Evolutionary conservation across 1,284 basidiomycete genomes (phyloP).

Genomic region (Cutaneotrichosporon mucoides): DNA sequence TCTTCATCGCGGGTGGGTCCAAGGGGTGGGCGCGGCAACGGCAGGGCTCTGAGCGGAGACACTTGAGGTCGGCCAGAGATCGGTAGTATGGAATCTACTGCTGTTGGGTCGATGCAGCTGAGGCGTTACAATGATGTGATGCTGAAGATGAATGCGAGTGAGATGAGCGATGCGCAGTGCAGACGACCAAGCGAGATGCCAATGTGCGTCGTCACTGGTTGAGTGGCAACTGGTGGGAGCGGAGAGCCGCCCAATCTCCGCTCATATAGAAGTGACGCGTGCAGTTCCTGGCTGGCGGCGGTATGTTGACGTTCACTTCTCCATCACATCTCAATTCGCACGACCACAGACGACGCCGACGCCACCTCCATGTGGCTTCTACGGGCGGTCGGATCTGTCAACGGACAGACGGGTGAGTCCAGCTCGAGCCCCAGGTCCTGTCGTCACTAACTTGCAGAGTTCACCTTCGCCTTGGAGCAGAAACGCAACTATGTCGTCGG

Average conservation of each 20-base stretch:
- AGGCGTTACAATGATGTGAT: neutral
- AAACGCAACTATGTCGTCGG: slow-evolving; percentile 35
- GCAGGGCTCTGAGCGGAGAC: neutral
- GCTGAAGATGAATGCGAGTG: neutral
- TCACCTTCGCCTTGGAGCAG: slow-evolving; percentile 40
- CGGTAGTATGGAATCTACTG: no score
- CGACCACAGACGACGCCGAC: no score
- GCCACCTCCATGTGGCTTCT: neutral
- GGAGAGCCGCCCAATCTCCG: neutral
- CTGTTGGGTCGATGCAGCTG: no score
- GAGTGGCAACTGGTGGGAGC: neutral
- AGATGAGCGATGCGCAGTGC: neutral
- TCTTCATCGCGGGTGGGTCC: slow-evolving; percentile 35
- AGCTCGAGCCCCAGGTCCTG: neutral
- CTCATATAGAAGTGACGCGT: neutral
- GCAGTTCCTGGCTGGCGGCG: no score
- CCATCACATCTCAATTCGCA: no score
- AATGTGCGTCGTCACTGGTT: neutral
- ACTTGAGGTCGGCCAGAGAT: no score
- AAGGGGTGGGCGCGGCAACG: neutral
- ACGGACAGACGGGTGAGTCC: slow-evolving; percentile 36
- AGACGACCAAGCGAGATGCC: neutral
- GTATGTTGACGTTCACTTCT: neutral
- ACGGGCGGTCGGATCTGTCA: slow-evolving; percentile 36
- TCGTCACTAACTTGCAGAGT: slow-evolving; percentile 22